Evolutionary conservation across 345 rosid species (phyloP), one percentile per base, ranked within the genome.

Genomic region (Psidium guajava): DNA sequence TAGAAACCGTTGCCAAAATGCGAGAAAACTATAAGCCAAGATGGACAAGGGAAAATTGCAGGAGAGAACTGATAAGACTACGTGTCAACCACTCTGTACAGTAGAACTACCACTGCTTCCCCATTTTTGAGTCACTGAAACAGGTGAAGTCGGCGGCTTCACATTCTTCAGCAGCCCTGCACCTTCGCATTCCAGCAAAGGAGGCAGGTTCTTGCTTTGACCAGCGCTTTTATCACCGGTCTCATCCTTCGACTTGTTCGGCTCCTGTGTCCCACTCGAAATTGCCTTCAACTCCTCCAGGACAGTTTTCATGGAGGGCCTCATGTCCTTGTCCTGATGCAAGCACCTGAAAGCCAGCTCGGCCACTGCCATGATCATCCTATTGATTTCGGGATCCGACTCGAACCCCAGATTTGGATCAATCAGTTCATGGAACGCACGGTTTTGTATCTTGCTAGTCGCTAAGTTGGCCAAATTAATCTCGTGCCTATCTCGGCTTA

Each of bases 381-480:
- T 88, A 28, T 81, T 88, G 59, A 90, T 88, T 83, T 82, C 87
- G 52, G 86, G 87, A 69, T 90, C 91, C 22, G 87, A 90, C n/a
- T 83, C 83, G 20, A 88, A 90, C 83, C 95, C 94, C 20, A 93
- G 89, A 58, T 81, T 84, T 32, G 90, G 92, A 73, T 94, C 97
- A 13, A 94, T 81, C 87, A 94, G 84, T 91, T 94, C 92, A 16
- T 87, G 82, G 1, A 91, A 82, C 51, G 87, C 90, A 5, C 85
- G 57, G 83, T 85, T 90, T 47, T 89, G 91, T 82, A 94, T 93
- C 90, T 85, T 91, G 88, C 87, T 92, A 28, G 92, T 86, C 15
- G 97, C 95, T 81, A 94, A 87, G 87, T 88, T 91, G 9, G 97
- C 90, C 89, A 94, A 85, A 82, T 92, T 92, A 75, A 92, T 92